Evolutionary conservation across 139 green algal species (phyloP).

Genomic region (Spirogloea muscicola): DNA sequence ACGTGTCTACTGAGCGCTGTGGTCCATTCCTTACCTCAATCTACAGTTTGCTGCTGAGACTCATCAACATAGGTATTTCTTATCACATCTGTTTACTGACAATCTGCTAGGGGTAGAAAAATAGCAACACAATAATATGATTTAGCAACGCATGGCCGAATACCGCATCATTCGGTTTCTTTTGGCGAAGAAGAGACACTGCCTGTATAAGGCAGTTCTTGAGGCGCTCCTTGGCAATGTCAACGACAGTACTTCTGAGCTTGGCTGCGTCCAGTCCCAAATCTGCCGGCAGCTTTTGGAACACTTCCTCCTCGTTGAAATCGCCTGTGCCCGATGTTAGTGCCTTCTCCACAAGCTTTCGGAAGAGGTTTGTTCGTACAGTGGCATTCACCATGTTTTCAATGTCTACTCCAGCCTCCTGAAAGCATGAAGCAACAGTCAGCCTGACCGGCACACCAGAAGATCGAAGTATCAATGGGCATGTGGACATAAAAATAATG

Average conservation of each 20-base stretch:
- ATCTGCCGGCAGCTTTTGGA: constrained; percentile 66
- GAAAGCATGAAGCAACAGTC: no score
- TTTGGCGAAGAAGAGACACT: constrained; percentile 64
- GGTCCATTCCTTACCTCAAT: no score
- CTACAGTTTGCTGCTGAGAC: no score
- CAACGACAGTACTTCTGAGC: constrained; percentile 52
- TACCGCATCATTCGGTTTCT: constrained; percentile 59
- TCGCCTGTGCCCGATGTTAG: constrained; percentile 65
- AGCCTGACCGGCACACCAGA: background rate
- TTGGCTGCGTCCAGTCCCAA: constrained; percentile 59
- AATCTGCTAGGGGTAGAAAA: no score
- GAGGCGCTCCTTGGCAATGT: constrained; percentile 58
- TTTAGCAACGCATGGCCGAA: no score
- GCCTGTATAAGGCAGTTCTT: constrained; percentile 72
- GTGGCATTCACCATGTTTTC: constrained; percentile 52
- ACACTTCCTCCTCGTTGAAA: constrained; percentile 65
- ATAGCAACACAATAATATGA: no score
- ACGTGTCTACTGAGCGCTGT: no score
- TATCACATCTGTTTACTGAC: no score
- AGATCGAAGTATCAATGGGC: constrained; percentile 9
- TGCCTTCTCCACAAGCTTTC: constrained; percentile 64
- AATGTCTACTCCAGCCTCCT: constrained; percentile 62
- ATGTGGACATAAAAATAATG: no score
- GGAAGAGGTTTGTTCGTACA: constrained; percentile 69
- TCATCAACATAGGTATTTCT: no score